Conservation (phyloP, 164 flowering plant genomes). For the Magnolia kwangsiensis region DNA sequence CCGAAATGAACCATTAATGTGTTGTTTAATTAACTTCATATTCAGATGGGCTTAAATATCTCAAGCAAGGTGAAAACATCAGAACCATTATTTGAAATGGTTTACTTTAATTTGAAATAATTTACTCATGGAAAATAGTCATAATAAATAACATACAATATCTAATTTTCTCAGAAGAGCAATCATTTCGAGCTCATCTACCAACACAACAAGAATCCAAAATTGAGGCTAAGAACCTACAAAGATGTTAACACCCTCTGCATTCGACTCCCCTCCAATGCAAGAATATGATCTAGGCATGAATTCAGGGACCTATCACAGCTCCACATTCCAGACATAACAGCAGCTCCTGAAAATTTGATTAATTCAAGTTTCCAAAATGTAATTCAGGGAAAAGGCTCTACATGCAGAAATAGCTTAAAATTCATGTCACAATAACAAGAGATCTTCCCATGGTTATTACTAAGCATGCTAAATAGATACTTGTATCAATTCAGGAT, state of each 20-base stretch:
- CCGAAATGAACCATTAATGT: too few relatives aligned
- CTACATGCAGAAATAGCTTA: neutral
- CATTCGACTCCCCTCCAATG: slow-evolving; percentile 57
- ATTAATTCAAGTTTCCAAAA: neutral
- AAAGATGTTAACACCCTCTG: slow-evolving; percentile 56
- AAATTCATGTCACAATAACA: neutral
- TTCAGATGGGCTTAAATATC: too few relatives aligned
- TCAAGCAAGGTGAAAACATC: too few relatives aligned
- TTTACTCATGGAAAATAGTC: too few relatives aligned
- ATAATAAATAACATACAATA: too few relatives aligned
- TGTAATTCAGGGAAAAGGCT: neutral
- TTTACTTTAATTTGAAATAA: too few relatives aligned
- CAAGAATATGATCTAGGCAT: slow-evolving; percentile 50
- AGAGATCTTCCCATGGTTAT: neutral
- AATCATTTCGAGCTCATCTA: too few relatives aligned
- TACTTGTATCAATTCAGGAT: too few relatives aligned
- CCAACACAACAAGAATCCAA: too few relatives aligned
- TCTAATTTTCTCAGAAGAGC: too few relatives aligned
- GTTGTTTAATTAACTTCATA: too few relatives aligned
- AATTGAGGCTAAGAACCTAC: slow-evolving; percentile 32
- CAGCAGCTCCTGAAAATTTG: slow-evolving; percentile 50
- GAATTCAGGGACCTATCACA: slow-evolving; percentile 41
- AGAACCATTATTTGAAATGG: too few relatives aligned
- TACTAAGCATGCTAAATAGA: neutral
- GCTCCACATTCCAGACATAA: slow-evolving; percentile 39